Base-by-base conservation (phyloP, 768 basidiomycete genomes). In the Serpula lacrymans region DNA sequence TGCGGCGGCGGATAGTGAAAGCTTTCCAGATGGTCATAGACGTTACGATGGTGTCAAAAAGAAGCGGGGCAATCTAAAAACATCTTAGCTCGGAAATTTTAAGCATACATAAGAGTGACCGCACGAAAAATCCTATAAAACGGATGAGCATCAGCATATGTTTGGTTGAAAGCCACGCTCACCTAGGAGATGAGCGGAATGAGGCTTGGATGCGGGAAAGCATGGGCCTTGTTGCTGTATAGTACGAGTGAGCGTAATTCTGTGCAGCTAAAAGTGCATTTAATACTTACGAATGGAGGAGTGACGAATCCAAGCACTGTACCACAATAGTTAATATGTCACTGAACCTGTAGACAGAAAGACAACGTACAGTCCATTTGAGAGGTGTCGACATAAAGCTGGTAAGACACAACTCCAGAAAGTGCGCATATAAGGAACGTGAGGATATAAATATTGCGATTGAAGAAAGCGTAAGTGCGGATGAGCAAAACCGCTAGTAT, bases 401-500 rank as follows among this genome's bases (percentile, higher is more conserved):
- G 87, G 62, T 88, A 89, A 27, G 84, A 77, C 9, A 88, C 77
- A 42, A 89, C 80, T 6, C 85, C 85, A 42, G 77, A 72, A 9
- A 89, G 68, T 10, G 83, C 79, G 42, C 71, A 72, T 42, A 87
- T 59, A 47, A 89, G 76, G 44, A 75, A 74, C 49, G 70, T 67
- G 29, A 88, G 71, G 37, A 88, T 62, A 55, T 79, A 83, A 39
- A 70, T 57, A 51, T 88, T 89, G 47, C 84, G 77, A 52, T 86
- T 87, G 71, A 88, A 88, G 64, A 89, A 89, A 3, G 87, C 87
- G 52, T 88, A 89, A 30, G 87, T 89, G 46, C 87, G 79, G 45
- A 89, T 89, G 49, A 89, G 74, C 36, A 89, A 75, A 39, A 89
- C 84, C 47, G 80, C 83, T 86, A 49, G 14, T 42, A 12, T 5